These are phyloP conservation scores for Candida hispaniensis DNA, from an alignment of 805 yeast genomes.

Conservation along the genomic window DNA sequence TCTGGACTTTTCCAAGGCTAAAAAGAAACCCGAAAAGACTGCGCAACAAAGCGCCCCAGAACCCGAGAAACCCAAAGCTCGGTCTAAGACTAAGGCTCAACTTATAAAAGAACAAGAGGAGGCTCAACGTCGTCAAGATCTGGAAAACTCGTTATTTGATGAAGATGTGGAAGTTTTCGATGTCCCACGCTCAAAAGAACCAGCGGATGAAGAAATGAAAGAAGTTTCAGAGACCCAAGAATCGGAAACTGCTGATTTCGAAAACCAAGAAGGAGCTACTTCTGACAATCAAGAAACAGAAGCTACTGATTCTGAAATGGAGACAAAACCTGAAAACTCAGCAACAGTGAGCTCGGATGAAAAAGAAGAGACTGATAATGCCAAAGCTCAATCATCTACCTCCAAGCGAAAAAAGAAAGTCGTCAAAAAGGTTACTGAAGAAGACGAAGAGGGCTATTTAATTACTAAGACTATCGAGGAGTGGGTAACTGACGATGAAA, in stretches of 20 bases:
- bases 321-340: no score
- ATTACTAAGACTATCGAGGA: constrained; percentile 7
- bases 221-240: constrained; percentile 1
- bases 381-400: no score
- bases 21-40: background rate
- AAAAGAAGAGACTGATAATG: no score
- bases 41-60: background rate
- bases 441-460: constrained; percentile 13
- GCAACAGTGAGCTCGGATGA: no score
- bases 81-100: constrained; percentile 1
- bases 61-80: background rate
- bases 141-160: constrained; percentile 6
- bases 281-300: no score
- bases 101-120: constrained; percentile 4
- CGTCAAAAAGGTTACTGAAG: constrained; percentile 3
- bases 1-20: no score
- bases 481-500: constrained; percentile 13
- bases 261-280: no score
- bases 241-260: no score
- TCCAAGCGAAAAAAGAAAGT: constrained; percentile 12
- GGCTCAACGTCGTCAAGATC: no score
- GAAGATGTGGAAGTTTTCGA: constrained; percentile 4
- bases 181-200: background rate
- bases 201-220: constrained; percentile 2
- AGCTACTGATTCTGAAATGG: no score